Evolutionary conservation across 495 filamentous ascomycete species (phyloP).

Genomic region (Neurospora intermedia): DNA sequence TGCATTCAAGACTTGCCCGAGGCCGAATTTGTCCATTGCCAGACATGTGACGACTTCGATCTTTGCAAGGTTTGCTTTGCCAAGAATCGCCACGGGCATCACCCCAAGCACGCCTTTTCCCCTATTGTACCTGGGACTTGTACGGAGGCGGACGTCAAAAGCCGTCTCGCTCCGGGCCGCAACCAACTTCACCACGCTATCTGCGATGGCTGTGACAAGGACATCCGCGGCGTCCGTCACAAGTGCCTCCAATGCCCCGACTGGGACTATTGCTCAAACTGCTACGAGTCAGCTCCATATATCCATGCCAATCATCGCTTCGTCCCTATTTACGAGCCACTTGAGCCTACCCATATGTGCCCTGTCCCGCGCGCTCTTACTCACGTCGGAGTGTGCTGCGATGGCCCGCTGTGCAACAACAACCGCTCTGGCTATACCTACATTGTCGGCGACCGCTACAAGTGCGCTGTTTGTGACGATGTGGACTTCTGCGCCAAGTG

Average conservation of each 20-base stretch:
- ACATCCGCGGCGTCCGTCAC: conserved; percentile 82
- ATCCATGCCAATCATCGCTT: conserved; percentile 83
- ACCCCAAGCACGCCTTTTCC: conserved; percentile 76
- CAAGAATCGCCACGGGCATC: conserved; percentile 74
- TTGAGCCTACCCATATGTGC: conserved; percentile 39
- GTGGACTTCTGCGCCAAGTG: conserved; percentile 93
- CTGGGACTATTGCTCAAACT: conserved; percentile 90
- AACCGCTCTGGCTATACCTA: conserved; percentile 32
- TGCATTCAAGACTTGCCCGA: conserved; percentile 74
- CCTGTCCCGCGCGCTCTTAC: conserved; percentile 22
- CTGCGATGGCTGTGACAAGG: conserved; percentile 90
- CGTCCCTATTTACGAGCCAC: conserved; percentile 72
- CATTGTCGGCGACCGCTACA: conserved; percentile 82
- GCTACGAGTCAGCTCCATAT: conserved; percentile 51
- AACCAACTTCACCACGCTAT: conserved; percentile 74
- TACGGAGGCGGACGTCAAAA: conserved; percentile 43
- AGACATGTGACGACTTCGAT: conserved; percentile 78
- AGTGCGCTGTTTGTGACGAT: conserved; percentile 95
- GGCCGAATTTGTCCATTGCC: conserved; percentile 74
- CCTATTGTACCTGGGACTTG: conserved; percentile 46
- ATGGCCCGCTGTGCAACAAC: conserved; percentile 77
- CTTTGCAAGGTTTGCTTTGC: conserved; percentile 77
- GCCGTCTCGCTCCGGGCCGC: conserved; percentile 70
- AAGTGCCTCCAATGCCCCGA: conserved; percentile 97
- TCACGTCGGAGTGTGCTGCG: conserved; percentile 86